phyloP scores from a whole-genome alignment of 306 rosid genomes.

The Acmispon strigosus region DNA sequence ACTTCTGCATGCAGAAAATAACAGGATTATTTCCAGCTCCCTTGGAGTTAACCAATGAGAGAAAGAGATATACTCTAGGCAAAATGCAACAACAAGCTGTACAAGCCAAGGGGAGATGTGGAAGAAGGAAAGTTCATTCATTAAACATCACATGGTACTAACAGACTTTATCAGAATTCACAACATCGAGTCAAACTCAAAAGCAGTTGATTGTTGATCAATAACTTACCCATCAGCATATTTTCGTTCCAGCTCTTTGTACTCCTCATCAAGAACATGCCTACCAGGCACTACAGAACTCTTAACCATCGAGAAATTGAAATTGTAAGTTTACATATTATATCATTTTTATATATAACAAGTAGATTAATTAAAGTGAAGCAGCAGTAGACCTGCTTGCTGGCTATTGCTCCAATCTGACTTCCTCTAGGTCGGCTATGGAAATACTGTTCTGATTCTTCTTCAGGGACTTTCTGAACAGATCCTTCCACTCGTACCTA shows the following conservation, averaged over 20 bases:
- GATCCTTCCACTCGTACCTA: constrained; percentile 93
- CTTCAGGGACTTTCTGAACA: constrained; percentile 74
- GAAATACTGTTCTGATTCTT: constrained; percentile 85
- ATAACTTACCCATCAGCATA: constrained; percentile 79
- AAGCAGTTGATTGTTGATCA: constrained; percentile 2
- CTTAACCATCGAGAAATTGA: constrained; percentile 45
- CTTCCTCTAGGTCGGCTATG: constrained; percentile 98
- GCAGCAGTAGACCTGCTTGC: constrained; percentile 78
- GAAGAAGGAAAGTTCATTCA: background rate
- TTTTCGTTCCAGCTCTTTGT: constrained; percentile 62
- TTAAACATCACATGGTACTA: background rate
- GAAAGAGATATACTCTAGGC: background rate
- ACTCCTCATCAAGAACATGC: constrained; percentile 63
- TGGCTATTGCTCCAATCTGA: constrained; percentile 92
- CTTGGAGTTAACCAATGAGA: constrained; percentile 9
- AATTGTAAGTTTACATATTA: constrained; percentile 6
- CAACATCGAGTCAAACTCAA: background rate
- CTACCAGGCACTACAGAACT: constrained; percentile 79
- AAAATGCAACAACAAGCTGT: constrained; percentile 9
- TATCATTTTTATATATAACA: background rate
- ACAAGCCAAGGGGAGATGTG: background rate
- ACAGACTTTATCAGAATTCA: constrained; percentile 5
- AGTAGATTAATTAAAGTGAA: background rate
- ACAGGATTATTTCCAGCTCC: constrained; percentile 18
- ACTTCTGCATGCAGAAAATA: constrained; percentile 51